Evolutionary conservation across 2,329 filamentous ascomycete species (phyloP).

Genomic region (Claviceps cyperi): DNA sequence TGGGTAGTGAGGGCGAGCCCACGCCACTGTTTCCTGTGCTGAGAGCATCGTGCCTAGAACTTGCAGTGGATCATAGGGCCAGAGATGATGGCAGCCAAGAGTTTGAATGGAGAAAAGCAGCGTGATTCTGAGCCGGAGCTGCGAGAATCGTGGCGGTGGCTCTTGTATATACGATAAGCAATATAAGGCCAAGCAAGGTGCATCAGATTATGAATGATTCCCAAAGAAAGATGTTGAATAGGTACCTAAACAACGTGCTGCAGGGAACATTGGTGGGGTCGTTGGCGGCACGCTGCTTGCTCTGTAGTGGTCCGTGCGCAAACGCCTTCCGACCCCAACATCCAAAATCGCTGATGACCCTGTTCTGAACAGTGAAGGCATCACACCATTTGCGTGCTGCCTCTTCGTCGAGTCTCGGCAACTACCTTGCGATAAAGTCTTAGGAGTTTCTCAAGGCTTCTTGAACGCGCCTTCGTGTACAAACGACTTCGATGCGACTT

Average conservation of each 20-base stretch:
- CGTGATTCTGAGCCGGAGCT: neutral
- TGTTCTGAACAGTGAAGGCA: neutral
- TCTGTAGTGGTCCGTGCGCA: conserved; percentile 2
- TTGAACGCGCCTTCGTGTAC: neutral
- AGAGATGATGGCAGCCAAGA: neutral
- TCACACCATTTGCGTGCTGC: neutral
- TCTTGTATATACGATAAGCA: neutral
- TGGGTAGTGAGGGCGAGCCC: neutral
- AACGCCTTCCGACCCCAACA: too few relatives aligned
- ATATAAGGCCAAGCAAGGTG: neutral
- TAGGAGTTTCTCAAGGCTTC: neutral
- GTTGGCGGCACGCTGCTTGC: neutral
- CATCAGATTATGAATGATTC: too few relatives aligned
- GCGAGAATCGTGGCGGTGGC: neutral
- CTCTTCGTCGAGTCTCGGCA: too few relatives aligned
- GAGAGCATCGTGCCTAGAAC: neutral
- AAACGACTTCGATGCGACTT: neutral
- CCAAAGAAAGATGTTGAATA: too few relatives aligned
- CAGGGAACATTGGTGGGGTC: too few relatives aligned
- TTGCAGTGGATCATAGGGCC: neutral
- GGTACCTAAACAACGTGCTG: too few relatives aligned
- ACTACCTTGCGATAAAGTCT: too few relatives aligned
- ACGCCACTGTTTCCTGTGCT: neutral
- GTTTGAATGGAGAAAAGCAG: neutral
- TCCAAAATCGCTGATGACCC: too few relatives aligned